A percentile compares a stretch with the other conserved stretches of the same genome.
Conservation (phyloP, 495 filamentous ascomycete species). For the Chaetomium cochliodes region DNA sequence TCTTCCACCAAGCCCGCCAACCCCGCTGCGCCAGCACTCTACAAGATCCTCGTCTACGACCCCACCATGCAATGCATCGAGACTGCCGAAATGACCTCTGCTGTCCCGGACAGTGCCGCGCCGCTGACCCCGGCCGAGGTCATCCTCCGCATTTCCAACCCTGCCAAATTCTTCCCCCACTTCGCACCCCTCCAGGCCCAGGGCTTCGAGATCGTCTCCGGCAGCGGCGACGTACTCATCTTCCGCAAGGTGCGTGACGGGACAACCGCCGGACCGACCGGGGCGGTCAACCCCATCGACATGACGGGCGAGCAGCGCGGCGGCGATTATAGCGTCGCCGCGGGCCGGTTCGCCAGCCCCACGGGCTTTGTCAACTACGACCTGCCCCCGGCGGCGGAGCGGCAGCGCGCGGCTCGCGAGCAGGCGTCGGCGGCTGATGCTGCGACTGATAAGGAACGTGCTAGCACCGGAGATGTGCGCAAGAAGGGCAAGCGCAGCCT, state of each 20-base stretch:
- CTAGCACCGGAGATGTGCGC: slow-evolving; percentile 25
- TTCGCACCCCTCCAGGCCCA: slow-evolving; percentile 61
- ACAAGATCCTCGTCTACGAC: slow-evolving; percentile 75
- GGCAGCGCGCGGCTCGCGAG: not conserved
- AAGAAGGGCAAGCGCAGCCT: slow-evolving; percentile 39
- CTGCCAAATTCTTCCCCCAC: slow-evolving; percentile 69
- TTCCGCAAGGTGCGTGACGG: slow-evolving; percentile 59
- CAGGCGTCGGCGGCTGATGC: not conserved
- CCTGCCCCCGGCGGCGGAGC: slow-evolving; percentile 28
- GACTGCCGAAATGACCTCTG: slow-evolving; percentile 61
- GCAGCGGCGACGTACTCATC: slow-evolving; percentile 66
- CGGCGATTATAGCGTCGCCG: slow-evolving; percentile 42
- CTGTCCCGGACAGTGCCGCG: slow-evolving; percentile 46
- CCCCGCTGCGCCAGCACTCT: slow-evolving; percentile 46
- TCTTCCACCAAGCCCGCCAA: not conserved
- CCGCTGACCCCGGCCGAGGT: slow-evolving; percentile 59
- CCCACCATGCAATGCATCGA: slow-evolving; percentile 58
- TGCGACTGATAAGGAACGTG: slow-evolving; percentile 23
- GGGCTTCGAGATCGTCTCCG: slow-evolving; percentile 73
- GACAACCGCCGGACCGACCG: not conserved
- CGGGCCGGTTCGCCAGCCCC: slow-evolving; percentile 53
- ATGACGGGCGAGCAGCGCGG: slow-evolving; percentile 45
- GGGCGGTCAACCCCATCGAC: slow-evolving; percentile 54
- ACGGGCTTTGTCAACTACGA: slow-evolving; percentile 60
- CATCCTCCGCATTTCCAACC: slow-evolving; percentile 64